These are phyloP conservation scores for Tuber borchii DNA, from an alignment of 495 filamentous ascomycete species.

Conservation along the genomic window DNA sequence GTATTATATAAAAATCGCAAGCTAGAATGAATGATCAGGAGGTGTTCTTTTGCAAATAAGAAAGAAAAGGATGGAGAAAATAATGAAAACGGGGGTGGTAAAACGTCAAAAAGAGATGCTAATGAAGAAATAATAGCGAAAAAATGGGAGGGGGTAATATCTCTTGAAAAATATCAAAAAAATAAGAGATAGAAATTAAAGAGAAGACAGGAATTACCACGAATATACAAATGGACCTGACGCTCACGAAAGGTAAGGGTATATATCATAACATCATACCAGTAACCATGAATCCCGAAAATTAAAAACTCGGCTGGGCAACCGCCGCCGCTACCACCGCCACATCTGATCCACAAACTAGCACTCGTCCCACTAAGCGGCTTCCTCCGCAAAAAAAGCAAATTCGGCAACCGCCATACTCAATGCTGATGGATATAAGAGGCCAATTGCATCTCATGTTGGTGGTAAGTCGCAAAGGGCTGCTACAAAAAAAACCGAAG, in stretches of 20 bases:
- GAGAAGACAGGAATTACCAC: conserved; percentile 5
- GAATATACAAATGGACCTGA: conserved; percentile 1
- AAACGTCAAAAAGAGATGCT: conserved; percentile 25
- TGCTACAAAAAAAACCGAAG: neutral
- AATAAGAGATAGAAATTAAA: conserved; percentile 6
- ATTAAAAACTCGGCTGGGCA: conserved; percentile 17
- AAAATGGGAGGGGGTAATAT: neutral
- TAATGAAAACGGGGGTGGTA: conserved; percentile 6
- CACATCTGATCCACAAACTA: conserved; percentile 9
- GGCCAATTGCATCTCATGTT: conserved; percentile 25
- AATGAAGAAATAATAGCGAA: neutral
- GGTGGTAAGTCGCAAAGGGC: conserved; percentile 18
- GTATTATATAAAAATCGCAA: neutral
- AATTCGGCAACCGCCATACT: conserved; percentile 11
- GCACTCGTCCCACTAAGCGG: neutral
- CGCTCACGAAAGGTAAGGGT: conserved; percentile 1
- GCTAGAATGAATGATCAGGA: neutral
- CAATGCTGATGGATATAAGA: conserved; percentile 10
- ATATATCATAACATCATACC: conserved; percentile 6
- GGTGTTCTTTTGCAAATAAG: neutral
- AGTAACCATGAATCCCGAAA: conserved; percentile 14
- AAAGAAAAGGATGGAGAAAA: neutral
- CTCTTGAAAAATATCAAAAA: neutral
- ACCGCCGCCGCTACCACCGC: conserved; percentile 18
- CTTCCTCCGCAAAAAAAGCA: conserved; percentile 2